Conservation (phyloP, 2,329 filamentous ascomycete species). For the Stenocarpella maydis region DNA sequence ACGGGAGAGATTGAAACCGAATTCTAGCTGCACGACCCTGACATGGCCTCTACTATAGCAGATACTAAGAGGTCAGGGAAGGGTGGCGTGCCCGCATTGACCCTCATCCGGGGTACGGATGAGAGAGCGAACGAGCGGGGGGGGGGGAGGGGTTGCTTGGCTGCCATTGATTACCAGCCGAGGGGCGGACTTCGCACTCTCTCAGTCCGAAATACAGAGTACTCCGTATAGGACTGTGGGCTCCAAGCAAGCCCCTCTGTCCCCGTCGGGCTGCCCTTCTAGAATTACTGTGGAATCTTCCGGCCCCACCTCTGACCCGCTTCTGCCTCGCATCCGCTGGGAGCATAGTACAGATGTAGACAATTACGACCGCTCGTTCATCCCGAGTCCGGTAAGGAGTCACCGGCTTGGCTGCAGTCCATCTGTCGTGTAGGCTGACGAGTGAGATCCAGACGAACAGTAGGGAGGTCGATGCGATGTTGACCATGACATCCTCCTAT, state of each 20-base stretch:
- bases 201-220: slow-evolving; percentile 13
- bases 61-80: not conserved
- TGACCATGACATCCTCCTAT: not conserved
- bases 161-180: not conserved
- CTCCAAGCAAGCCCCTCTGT: not conserved
- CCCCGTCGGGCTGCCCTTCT: not conserved
- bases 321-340: slow-evolving; percentile 7
- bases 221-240: not conserved
- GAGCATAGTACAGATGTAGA: not conserved
- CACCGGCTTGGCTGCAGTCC: not conserved
- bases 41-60: not conserved
- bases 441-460: not conserved
- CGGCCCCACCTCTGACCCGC: slow-evolving; percentile 8
- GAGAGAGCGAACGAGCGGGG: slow-evolving; percentile 9
- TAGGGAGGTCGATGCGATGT: not conserved
- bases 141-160: too few species aligned
- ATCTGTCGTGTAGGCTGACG: not conserved
- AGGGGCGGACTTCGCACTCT: slow-evolving; percentile 5
- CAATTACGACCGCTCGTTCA: not conserved
- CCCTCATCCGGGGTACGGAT: slow-evolving; percentile 4
- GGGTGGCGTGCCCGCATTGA: not conserved
- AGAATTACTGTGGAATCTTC: not conserved
- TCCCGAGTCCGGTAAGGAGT: not conserved
- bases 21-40: not conserved
- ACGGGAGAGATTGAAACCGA: slow-evolving; percentile 4